Evolutionary conservation across 352 stramenopile genomes (phyloP).

Genomic region (Phytopythium mirpurense): DNA sequence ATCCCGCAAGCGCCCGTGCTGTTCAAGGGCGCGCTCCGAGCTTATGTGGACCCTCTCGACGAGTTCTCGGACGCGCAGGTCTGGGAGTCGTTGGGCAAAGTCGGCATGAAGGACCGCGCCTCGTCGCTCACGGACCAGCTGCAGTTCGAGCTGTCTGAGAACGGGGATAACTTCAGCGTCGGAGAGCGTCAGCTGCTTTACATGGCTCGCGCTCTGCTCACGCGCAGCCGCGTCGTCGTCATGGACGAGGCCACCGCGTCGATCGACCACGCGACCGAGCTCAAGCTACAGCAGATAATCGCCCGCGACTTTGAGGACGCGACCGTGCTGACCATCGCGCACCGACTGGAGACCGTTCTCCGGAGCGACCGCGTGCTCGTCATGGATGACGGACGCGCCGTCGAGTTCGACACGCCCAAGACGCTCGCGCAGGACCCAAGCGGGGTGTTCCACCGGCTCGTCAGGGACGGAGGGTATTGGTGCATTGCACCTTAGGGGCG

Average conservation of each 20-base stretch:
- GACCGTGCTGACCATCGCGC: slow-evolving; percentile 91
- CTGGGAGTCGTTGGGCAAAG: slow-evolving; percentile 59
- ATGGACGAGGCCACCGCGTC: slow-evolving; percentile 93
- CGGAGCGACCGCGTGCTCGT: slow-evolving; percentile 85
- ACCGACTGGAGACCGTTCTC: slow-evolving; percentile 88
- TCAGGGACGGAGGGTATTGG: slow-evolving; percentile 6
- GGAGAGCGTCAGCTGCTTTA: slow-evolving; percentile 92
- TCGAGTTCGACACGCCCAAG: slow-evolving; percentile 74
- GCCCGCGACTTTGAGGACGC: slow-evolving; percentile 75
- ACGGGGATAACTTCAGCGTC: slow-evolving; percentile 30
- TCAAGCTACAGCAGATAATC: slow-evolving; percentile 40
- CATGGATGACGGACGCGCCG: slow-evolving; percentile 67
- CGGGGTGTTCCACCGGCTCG: slow-evolving; percentile 5
- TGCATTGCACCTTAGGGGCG: too few species aligned
- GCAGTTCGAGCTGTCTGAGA: slow-evolving; percentile 7
- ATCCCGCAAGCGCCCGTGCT: slow-evolving; percentile 74
- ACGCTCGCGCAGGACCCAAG: slow-evolving; percentile 3
- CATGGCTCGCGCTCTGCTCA: slow-evolving; percentile 87
- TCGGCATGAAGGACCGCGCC: slow-evolving; percentile 54
- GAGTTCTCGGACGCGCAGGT: slow-evolving; percentile 72
- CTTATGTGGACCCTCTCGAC: slow-evolving; percentile 82
- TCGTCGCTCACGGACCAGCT: slow-evolving; percentile 13
- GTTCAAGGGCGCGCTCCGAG: slow-evolving; percentile 83
- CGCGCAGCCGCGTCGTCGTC: slow-evolving; percentile 82
- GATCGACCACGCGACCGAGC: slow-evolving; percentile 52